Evolutionary conservation across 2,329 filamentous ascomycete species (phyloP), one percentile per base, ranked within the genome.

Genomic region (Talaromyces albobiverticillius): DNA sequence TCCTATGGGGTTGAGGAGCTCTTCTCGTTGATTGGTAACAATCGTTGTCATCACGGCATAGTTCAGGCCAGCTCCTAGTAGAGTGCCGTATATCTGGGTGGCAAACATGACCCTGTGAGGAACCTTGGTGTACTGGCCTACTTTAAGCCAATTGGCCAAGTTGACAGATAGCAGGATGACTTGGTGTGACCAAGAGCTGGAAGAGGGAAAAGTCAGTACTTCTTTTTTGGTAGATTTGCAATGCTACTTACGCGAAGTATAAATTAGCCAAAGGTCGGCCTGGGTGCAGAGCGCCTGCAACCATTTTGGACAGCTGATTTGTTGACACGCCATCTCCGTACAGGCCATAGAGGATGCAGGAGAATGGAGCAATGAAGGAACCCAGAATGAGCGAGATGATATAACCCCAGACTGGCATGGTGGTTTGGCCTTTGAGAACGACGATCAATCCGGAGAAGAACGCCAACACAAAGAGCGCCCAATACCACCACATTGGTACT

Each of bases 11-110:
- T 75, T 63, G 2, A 64, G 59, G 1, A 83, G 75, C 2, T 82
- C 67, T 0, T 72, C 78, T n/a, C 74, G 73, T 51, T 83, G 77
- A 32, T 66, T 67, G 3, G 61, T 71, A 1, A 83, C 77, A 36
- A 83, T 82, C 11, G 75, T 75, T 16, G 75, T 77, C 81, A 83
- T 83, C 47, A 83, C 72, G 10, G 72, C 78, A 53, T 82, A 83
- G 67, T 80, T 81, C 61, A 82, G 62, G 48, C 77, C 78, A 0
- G 74, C 80, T 7, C 81, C 81, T 0, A 83, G 67, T 1, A 83
- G 60, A 0, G 80, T 82, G 14, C 79, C 81, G 57, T 79, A 82
- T 4, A 82, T 71, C 31, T 83, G 81, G 0, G 79, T 82, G 4
- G 76, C 59, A 59, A 83, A 82, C 80, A 82, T 82, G 47, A 75